These are phyloP conservation scores for Ruellia speciosa DNA, from an alignment of 305 asterid genomes.

Conservation along the genomic window DNA sequence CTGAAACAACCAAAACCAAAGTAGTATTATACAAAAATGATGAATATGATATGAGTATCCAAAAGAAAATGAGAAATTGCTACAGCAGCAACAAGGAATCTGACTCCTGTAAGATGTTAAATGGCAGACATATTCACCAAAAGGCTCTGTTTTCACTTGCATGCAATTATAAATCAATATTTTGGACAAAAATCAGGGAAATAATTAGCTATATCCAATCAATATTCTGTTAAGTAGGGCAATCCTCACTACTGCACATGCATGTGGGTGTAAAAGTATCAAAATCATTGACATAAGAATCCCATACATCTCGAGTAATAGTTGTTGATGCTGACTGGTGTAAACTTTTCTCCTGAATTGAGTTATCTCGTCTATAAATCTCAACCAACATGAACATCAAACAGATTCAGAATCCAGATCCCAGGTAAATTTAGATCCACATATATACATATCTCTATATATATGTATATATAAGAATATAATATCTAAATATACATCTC, in stretches of 20 bases:
- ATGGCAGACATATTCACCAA: too few species aligned
- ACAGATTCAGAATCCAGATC: constrained; percentile 1
- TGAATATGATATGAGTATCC: constrained; percentile 4
- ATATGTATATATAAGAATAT: not conserved
- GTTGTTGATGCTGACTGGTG: constrained; percentile 14
- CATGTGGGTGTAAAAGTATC: not conserved
- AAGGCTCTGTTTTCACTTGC: too few species aligned
- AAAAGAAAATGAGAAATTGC: not conserved
- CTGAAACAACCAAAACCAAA: constrained; percentile 11
- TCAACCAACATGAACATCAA: too few species aligned
- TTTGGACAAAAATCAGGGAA: too few species aligned
- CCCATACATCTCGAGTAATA: constrained; percentile 3
- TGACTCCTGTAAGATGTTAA: too few species aligned
- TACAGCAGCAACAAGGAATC: not conserved
- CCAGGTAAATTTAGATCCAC: constrained; percentile 2
- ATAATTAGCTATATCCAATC: too few species aligned
- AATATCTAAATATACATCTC: constrained; percentile 4
- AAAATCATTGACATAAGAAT: not conserved
- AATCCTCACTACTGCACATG: constrained; percentile 6
- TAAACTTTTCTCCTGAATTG: constrained; percentile 2
- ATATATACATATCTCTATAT: constrained; percentile 2
- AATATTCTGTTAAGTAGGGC: constrained; percentile 2
- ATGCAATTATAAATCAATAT: too few species aligned
- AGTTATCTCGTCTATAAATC: not conserved
- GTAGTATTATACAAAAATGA: not conserved